Conservation (phyloP, 352 stramenopile species). For the Phytophthora citrophthora region DNA sequence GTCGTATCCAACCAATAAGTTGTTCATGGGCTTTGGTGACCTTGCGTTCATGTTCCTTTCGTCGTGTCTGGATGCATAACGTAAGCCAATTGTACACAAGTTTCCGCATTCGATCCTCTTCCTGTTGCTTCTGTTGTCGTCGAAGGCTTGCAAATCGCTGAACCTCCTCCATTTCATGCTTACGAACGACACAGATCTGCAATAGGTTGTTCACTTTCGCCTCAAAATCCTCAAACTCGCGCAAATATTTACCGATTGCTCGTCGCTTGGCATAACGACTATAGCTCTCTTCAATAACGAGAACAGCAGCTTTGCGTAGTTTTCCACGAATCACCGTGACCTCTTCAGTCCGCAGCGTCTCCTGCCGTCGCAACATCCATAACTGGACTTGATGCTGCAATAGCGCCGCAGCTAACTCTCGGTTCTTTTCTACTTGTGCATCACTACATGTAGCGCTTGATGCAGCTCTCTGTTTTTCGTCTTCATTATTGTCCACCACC, state of each 20-base stretch:
- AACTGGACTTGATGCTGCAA: conserved; percentile 35
- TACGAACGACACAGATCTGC: conserved; percentile 6
- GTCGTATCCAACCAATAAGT: conserved; percentile 13
- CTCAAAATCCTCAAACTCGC: conserved; percentile 15
- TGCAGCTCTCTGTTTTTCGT: background rate
- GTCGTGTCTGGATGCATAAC: background rate
- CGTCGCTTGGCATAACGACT: conserved; percentile 16
- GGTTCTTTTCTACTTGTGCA: background rate
- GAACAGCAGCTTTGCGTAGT: conserved; percentile 14
- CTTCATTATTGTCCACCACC: conserved; percentile 19
- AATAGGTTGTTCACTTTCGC: conserved; percentile 14
- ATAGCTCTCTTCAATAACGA: conserved; percentile 25
- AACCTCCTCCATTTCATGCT: conserved; percentile 25
- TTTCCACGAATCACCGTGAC: conserved; percentile 19
- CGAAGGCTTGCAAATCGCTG: conserved; percentile 13
- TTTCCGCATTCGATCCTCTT: conserved; percentile 8
- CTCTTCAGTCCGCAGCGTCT: conserved; percentile 8
- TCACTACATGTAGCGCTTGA: background rate
- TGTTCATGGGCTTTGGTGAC: conserved; percentile 7
- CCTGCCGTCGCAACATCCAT: conserved; percentile 31
- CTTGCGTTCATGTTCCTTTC: conserved; percentile 1
- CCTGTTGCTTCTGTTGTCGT: conserved; percentile 2
- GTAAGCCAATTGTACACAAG: conserved; percentile 12
- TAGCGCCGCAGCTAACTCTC: conserved; percentile 18
- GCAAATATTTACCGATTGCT: conserved; percentile 28